Percentiles rank a stretch among this genome's conserved stretches.
Conservation (phyloP, 768 basidiomycete genomes). For the Phaeotremella fagi region DNA sequence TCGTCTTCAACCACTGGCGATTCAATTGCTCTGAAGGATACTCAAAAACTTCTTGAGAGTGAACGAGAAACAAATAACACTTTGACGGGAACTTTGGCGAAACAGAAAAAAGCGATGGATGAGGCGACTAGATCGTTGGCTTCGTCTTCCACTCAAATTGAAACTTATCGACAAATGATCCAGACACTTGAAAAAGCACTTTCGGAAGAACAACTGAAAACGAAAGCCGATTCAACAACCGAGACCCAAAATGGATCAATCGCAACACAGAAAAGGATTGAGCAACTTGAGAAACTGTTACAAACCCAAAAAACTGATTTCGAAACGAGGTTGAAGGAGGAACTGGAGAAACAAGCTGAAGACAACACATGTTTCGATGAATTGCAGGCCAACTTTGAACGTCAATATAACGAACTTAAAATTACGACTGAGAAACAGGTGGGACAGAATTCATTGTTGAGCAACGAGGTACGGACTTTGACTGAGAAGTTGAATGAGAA, state of each 20-base stretch:
- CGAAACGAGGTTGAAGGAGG: conserved; percentile 51
- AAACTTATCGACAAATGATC: no score
- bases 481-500: conserved; percentile 11
- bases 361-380: not conserved
- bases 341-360: conserved; percentile 46
- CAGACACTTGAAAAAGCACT: conserved; percentile 29
- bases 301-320: conserved; percentile 50
- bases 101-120: no score
- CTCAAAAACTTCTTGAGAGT: conserved; percentile 27
- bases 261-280: not conserved
- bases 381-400: conserved; percentile 51
- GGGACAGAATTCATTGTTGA: not conserved
- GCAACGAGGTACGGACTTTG: conserved; percentile 52
- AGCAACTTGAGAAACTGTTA: no score
- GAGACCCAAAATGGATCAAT: conserved; percentile 49
- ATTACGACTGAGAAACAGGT: conserved; percentile 45
- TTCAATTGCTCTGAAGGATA: not conserved
- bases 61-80: no score
- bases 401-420: conserved; percentile 54
- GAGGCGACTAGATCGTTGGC: no score
- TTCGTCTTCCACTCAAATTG: no score
- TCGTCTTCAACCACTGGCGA: not conserved
- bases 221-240: conserved; percentile 47
- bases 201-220: conserved; percentile 41
- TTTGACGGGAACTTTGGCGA: no score